Conservation (phyloP, 805 yeast genomes). For the Brettanomyces nanus region DNA sequence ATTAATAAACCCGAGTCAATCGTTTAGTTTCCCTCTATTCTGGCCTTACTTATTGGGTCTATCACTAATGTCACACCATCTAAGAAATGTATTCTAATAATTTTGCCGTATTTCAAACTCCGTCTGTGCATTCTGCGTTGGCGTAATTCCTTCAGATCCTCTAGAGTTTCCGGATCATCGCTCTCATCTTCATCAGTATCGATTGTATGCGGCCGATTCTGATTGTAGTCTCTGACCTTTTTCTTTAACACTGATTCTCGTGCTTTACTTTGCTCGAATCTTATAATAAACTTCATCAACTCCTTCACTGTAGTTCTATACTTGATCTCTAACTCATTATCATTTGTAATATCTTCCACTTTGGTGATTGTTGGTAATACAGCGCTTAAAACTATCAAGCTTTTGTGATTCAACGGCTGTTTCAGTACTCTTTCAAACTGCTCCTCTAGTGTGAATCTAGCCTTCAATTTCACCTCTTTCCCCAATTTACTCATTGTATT, state of each 20-base stretch:
- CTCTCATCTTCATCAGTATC: constrained; percentile 6
- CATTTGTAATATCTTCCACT: constrained; percentile 39
- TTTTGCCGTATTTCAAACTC: constrained; percentile 27
- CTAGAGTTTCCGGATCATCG: background rate
- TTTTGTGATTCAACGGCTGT: constrained; percentile 7
- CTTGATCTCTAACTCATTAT: constrained; percentile 43
- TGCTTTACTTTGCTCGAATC: constrained; percentile 32
- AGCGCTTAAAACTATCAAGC: constrained; percentile 2
- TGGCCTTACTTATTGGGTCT: constrained; percentile 30
- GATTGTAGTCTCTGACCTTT: constrained; percentile 17
- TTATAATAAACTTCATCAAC: constrained; percentile 29
- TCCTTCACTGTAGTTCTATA: constrained; percentile 44
- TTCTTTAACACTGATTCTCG: constrained; percentile 23
- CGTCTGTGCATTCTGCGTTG: constrained; percentile 7
- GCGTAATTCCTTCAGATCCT: background rate
- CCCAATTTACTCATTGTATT: constrained; percentile 34
- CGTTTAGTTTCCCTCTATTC: constrained; percentile 4
- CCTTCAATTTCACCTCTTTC: constrained; percentile 9
- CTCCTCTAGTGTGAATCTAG: constrained; percentile 3
- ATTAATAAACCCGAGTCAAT: background rate
- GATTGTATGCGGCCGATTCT: background rate
- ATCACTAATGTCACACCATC: constrained; percentile 31
- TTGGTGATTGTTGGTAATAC: constrained; percentile 29
- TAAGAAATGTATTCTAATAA: constrained; percentile 28
- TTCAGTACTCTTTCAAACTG: constrained; percentile 8